Evolutionary conservation across 2,329 filamentous ascomycete genomes (phyloP).

Genomic region (Colletotrichum aenigma): DNA sequence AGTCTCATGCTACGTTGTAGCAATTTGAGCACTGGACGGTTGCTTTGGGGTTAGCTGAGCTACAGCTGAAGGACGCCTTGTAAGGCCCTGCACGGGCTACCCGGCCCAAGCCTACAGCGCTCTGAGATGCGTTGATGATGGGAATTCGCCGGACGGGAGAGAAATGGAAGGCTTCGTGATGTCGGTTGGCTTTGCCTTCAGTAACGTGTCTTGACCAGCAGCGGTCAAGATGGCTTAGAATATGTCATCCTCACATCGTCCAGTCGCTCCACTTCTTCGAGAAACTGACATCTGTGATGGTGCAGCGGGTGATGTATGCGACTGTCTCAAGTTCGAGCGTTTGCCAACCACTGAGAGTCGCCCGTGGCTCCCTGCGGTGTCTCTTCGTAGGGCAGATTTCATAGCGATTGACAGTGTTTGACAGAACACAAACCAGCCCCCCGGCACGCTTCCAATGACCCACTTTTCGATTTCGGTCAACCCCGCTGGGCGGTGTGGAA

Average conservation of each 20-base stretch:
- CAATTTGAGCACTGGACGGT: not conserved
- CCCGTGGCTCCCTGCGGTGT: not conserved
- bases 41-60: not conserved
- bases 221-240: not conserved
- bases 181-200: not conserved
- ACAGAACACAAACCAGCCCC: not conserved
- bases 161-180: not conserved
- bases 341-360: not conserved
- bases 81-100: not conserved
- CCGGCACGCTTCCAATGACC: not conserved
- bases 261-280: not conserved
- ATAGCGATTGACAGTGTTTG: not conserved
- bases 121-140: not conserved
- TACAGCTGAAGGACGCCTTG: constrained; percentile 6
- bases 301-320: not conserved
- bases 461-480: constrained; percentile 7
- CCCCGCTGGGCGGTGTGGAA: constrained; percentile 19
- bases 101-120: not conserved
- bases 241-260: not conserved
- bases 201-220: not conserved
- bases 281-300: not conserved
- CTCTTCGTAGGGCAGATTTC: not conserved
- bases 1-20: constrained; percentile 19
- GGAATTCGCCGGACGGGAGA: not conserved
- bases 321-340: not conserved